Conservation (phyloP, 495 filamentous ascomycete genomes). For the Daldinia loculata region DNA sequence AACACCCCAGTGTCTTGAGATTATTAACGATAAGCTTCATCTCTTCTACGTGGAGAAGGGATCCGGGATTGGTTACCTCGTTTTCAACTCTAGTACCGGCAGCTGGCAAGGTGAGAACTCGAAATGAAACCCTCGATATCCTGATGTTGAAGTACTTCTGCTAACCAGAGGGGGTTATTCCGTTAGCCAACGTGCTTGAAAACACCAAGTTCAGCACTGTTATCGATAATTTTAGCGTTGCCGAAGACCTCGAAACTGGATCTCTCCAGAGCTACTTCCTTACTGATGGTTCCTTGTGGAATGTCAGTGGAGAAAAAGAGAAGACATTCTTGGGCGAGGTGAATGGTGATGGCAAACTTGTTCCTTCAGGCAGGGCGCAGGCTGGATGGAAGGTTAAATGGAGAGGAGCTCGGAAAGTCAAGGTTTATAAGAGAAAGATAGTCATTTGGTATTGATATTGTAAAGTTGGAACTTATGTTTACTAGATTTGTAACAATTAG, state of each 20-base stretch:
- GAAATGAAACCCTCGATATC: not conserved
- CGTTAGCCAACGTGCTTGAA: slow-evolving; percentile 12
- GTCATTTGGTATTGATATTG: slow-evolving; percentile 11
- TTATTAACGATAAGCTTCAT: slow-evolving; percentile 25
- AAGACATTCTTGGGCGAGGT: slow-evolving; percentile 22
- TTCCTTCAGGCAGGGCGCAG: slow-evolving; percentile 28
- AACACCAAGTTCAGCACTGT: slow-evolving; percentile 21
- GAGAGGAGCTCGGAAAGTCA: slow-evolving; percentile 17
- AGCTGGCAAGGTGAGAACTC: slow-evolving; percentile 61
- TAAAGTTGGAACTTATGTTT: not conserved
- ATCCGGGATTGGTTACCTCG: slow-evolving; percentile 67
- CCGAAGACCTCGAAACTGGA: slow-evolving; percentile 12
- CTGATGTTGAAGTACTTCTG: not conserved
- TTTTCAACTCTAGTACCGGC: slow-evolving; percentile 59
- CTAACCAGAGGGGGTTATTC: not conserved
- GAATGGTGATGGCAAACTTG: slow-evolving; percentile 9
- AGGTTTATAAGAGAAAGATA: slow-evolving; percentile 10
- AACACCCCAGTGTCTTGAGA: slow-evolving; percentile 32
- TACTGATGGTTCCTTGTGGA: slow-evolving; percentile 24
- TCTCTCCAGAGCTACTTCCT: slow-evolving; percentile 29
- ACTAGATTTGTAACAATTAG: not conserved
- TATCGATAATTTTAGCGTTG: slow-evolving; percentile 28
- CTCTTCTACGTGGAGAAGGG: slow-evolving; percentile 29
- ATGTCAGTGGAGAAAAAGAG: slow-evolving; percentile 15
- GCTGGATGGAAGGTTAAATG: slow-evolving; percentile 28